Base-by-base conservation (phyloP, 1,139 yeast genomes). In the Candida smagusa region DNA sequence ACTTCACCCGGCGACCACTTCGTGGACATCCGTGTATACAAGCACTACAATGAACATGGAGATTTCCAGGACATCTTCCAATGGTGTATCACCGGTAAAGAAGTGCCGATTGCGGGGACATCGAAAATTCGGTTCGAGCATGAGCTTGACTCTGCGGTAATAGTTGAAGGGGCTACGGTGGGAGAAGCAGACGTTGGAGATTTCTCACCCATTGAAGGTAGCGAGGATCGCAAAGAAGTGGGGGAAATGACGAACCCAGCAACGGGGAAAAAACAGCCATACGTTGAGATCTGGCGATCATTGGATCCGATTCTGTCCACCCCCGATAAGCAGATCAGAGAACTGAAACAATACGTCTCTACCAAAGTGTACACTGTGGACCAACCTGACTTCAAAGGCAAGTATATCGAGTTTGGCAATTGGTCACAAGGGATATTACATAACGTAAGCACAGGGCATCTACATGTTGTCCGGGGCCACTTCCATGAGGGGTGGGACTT, bases 231-330 rank as follows among this genome's bases (percentile, higher is more conserved):
- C 31, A 62, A 62, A 35, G 86, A 80, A 49, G 64, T 69, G 0
- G 86, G 86, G 0, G 45, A 47, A 2, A 78, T 80, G 84, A 46
- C 50, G 13, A 75, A 78, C 47, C 68, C 75, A 1, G 68, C 46
- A 2, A 65, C 79, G 0, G 74, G 75, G 0, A 47, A 52, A n/a
- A 48, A 55, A 5, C 72, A 71, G 40, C 62, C 62, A 6, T 80
- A 78, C 47, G 60, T 71, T 25, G 86, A 80, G 54, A 62, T 76
- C 16, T 80, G 86, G 86, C 56, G 80, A 47, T 66, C 75, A 7
- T 50, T 79, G 25, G 74, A 76, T 49, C 70, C 79, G 1, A 35
- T 46, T 3, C 44, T 47, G 7, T 56, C 63, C 12, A 52, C 65
- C 2, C 72, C 73, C 0, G 37, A 35, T 0, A 42, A 37, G 0